Evolutionary conservation across 169 alveolate genomes (phyloP).

Genomic region (Plasmodium fragile): DNA sequence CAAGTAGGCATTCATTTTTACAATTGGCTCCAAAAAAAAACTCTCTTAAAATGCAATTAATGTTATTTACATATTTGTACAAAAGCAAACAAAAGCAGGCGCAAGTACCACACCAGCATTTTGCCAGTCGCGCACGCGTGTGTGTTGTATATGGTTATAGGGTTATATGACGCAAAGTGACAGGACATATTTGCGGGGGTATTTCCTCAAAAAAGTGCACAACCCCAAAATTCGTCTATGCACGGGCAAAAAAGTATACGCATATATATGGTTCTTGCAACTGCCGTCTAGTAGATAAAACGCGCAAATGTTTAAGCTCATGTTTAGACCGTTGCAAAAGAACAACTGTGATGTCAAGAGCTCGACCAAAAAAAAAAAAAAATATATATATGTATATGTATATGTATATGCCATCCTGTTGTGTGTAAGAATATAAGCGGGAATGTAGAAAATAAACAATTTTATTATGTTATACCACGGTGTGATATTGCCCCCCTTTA

Average conservation of each 20-base stretch:
- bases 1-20: background rate
- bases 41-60: background rate
- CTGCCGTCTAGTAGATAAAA: background rate
- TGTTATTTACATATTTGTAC: background rate
- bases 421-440: too few relatives aligned
- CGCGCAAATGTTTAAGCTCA: conserved; percentile 17
- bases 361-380: background rate
- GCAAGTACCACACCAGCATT: background rate
- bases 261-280: background rate
- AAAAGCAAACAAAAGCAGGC: background rate
- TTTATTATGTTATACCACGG: too few relatives aligned
- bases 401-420: too few relatives aligned
- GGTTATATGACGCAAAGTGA: background rate
- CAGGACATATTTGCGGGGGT: background rate
- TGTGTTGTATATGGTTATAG: background rate
- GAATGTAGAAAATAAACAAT: too few relatives aligned
- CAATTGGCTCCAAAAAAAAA: background rate
- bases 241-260: background rate
- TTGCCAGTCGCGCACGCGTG: background rate
- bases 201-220: background rate
- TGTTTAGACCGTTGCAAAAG: background rate
- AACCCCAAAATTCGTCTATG: background rate
- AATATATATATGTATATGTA: too few relatives aligned
- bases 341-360: background rate
- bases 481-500: too few relatives aligned